Conservation (phyloP, 1,284 basidiomycete species). For the Schizophyllum amplum region DNA sequence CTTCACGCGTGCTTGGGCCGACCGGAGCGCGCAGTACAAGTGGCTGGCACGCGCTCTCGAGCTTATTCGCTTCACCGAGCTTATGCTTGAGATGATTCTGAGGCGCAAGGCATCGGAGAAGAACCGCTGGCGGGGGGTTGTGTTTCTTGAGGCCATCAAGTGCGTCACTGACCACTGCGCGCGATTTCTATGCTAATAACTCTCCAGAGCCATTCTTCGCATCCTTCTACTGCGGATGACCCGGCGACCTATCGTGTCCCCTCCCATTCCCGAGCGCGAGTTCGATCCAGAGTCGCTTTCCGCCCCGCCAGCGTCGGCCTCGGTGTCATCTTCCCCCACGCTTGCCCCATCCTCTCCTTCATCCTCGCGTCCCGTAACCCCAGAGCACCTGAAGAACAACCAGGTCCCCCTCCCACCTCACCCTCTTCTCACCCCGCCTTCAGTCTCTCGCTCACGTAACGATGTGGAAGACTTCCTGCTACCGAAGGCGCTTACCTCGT, state of each 20-base stretch:
- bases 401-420: constrained; percentile 55
- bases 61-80: constrained; percentile 69
- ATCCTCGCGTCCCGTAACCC: constrained; percentile 46
- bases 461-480: constrained; percentile 70
- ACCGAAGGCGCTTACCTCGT: constrained; percentile 67
- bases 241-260: constrained; percentile 62
- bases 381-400: constrained; percentile 74
- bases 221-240: constrained; percentile 66
- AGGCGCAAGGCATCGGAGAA: constrained; percentile 56
- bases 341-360: constrained; percentile 48
- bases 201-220: constrained; percentile 60
- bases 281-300: constrained; percentile 68
- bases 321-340: constrained; percentile 45
- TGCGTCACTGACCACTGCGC: constrained; percentile 29
- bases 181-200: constrained; percentile 2
- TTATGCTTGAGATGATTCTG: constrained; percentile 84
- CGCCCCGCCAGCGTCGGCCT: constrained; percentile 37
- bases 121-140: constrained; percentile 62
- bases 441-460: constrained; percentile 39
- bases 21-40: constrained; percentile 59
- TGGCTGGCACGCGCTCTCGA: constrained; percentile 70
- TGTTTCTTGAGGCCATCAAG: constrained; percentile 77
- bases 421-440: constrained; percentile 46
- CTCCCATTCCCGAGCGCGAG: constrained; percentile 79
- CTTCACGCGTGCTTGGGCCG: constrained; percentile 80